phyloP scores from a whole-genome alignment of 1,139 yeast species.

The Yamadazyma oceani region DNA sequence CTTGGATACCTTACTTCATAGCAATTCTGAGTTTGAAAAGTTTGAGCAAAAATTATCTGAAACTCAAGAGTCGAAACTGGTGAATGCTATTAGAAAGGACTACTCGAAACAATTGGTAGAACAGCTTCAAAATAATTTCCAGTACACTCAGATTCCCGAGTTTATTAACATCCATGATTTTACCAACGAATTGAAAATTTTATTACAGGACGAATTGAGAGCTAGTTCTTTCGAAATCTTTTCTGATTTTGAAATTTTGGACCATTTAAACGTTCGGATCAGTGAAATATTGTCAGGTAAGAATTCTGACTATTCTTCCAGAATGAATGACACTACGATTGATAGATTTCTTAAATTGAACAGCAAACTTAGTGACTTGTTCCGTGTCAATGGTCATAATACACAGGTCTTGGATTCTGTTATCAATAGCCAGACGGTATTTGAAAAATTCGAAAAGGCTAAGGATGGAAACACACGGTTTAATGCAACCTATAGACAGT shows the following conservation, averaged over 20 bases:
- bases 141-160: conserved; percentile 24
- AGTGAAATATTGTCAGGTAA: conserved; percentile 15
- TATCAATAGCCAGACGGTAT: conserved; percentile 25
- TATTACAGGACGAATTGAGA: conserved; percentile 20
- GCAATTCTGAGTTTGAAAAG: conserved; percentile 23
- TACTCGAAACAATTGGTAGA: not conserved
- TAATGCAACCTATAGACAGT: conserved; percentile 25
- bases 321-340: conserved; percentile 20
- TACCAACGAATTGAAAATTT: conserved; percentile 20
- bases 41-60: conserved; percentile 18
- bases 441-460: conserved; percentile 24
- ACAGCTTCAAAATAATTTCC: not conserved
- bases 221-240: conserved; percentile 14
- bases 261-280: conserved; percentile 18
- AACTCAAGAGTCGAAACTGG: conserved; percentile 4
- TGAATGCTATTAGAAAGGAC: not conserved
- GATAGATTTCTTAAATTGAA: conserved; percentile 21
- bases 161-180: conserved; percentile 23
- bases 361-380: conserved; percentile 21
- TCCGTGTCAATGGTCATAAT: conserved; percentile 29
- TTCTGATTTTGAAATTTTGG: conserved; percentile 17
- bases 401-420: conserved; percentile 37
- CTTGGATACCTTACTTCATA: conserved; percentile 30
- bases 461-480: conserved; percentile 3
- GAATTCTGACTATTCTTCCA: conserved; percentile 13